A percentile compares a stretch with the other conserved stretches of the same genome.
Conservation (phyloP, 1,284 basidiomycete species). For the Ustilago lituana region DNA sequence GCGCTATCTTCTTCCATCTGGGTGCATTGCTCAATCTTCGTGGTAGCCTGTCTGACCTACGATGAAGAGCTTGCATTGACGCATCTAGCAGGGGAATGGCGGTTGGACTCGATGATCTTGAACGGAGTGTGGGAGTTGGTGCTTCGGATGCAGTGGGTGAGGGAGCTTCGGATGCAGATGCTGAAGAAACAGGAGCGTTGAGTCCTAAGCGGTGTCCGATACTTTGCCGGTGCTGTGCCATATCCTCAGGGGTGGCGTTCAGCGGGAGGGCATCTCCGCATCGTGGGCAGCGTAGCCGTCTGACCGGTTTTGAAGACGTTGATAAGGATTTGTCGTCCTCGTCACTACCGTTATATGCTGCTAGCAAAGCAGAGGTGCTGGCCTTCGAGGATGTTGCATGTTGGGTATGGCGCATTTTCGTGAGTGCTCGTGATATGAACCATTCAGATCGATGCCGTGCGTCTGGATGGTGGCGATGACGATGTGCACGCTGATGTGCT, state of each 20-base stretch:
- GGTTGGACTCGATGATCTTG: constrained; percentile 5
- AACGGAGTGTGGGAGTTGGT: constrained; percentile 12
- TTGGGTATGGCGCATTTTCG: constrained; percentile 12
- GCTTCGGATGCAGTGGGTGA: constrained; percentile 7
- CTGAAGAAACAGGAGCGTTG: constrained; percentile 29
- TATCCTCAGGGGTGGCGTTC: constrained; percentile 14
- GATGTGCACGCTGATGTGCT: constrained; percentile 10
- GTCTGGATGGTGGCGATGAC: constrained; percentile 19
- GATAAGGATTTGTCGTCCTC: background rate
- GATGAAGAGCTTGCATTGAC: constrained; percentile 1
- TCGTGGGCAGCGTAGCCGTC: constrained; percentile 8
- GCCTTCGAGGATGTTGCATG: background rate
- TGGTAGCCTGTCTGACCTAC: constrained; percentile 5
- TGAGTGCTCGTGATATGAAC: constrained; percentile 30
- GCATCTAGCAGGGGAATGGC: constrained; percentile 1
- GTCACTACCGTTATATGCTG: background rate
- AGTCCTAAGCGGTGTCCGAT: constrained; percentile 39
- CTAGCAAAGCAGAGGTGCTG: background rate
- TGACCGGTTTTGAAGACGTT: background rate
- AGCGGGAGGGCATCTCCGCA: constrained; percentile 28
- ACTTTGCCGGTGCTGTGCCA: constrained; percentile 37
- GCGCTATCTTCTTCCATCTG: constrained; percentile 30
- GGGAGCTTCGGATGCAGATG: constrained; percentile 18
- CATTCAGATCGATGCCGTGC: constrained; percentile 21
- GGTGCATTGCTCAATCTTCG: constrained; percentile 24